Conservation (phyloP, 345 rosid genomes). For the Heritiera fomes region DNA sequence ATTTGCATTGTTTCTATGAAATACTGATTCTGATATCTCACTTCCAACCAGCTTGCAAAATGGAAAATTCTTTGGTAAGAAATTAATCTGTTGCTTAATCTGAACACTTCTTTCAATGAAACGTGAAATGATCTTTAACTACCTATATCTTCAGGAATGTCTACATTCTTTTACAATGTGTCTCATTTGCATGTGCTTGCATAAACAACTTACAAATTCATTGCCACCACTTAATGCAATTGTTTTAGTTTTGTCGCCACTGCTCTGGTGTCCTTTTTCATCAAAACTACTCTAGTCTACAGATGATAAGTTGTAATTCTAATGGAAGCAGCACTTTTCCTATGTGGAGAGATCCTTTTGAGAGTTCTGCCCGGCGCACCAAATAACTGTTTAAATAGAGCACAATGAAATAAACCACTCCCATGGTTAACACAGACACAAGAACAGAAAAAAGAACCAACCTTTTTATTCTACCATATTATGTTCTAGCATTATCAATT, state of each 20-base stretch:
- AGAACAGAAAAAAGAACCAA: no score
- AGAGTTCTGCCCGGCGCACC: not conserved
- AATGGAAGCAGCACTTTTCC: not conserved
- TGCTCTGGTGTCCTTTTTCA: not conserved
- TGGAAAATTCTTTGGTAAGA: constrained; percentile 1
- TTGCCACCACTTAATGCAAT: not conserved
- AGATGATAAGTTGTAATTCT: not conserved
- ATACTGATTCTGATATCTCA: not conserved
- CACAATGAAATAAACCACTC: not conserved
- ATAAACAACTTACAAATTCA: not conserved
- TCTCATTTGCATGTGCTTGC: not conserved
- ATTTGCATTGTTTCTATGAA: constrained; percentile 3
- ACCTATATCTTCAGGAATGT: not conserved
- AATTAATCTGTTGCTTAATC: not conserved
- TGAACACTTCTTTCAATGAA: not conserved
- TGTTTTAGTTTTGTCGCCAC: not conserved
- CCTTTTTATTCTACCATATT: no score
- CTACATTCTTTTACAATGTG: not conserved
- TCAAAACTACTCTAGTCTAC: no score
- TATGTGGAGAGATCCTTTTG: not conserved
- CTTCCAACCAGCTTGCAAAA: not conserved
- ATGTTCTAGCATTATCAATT: not conserved
- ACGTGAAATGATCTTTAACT: not conserved
- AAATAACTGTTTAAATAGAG: not conserved
- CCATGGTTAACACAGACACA: not conserved